phyloP scores from a whole-genome alignment of 2,329 filamentous ascomycete species.

The Cladosporium sp. region DNA sequence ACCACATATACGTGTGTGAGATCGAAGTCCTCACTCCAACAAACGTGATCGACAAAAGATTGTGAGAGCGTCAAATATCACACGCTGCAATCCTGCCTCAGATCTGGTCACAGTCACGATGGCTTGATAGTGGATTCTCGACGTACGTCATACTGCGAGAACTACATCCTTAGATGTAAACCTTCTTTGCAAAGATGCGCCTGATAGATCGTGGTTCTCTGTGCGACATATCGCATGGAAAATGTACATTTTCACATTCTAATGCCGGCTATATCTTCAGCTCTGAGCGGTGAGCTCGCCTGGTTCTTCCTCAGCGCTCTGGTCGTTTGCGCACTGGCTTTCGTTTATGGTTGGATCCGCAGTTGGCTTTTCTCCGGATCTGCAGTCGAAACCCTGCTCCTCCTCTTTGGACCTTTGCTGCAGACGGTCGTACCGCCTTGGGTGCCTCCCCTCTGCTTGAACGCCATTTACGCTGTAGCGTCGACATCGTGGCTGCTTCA shows the following conservation, averaged over 20 bases:
- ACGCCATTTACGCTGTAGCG: slow-evolving; percentile 44
- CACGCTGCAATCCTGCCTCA: background rate
- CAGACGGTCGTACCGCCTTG: slow-evolving; percentile 45
- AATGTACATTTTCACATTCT: background rate
- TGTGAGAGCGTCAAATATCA: background rate
- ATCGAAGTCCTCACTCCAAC: background rate
- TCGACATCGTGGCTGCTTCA: slow-evolving; percentile 56
- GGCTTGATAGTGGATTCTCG: background rate
- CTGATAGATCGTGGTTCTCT: background rate
- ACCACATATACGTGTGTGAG: background rate
- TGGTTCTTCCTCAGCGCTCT: background rate
- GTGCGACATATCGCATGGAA: background rate
- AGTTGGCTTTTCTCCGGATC: slow-evolving; percentile 32
- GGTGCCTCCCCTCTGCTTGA: slow-evolving; percentile 44
- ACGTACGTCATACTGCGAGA: background rate
- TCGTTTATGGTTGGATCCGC: slow-evolving; percentile 25
- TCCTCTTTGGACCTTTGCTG: slow-evolving; percentile 31
- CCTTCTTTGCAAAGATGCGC: background rate
- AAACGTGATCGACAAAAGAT: no score
- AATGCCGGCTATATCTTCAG: background rate
- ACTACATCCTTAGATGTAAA: background rate
- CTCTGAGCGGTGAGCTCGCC: background rate
- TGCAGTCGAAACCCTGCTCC: slow-evolving; percentile 29
- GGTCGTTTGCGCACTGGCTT: background rate
- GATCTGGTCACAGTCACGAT: background rate